Percentiles rank a stretch among this genome's conserved stretches.
Conservation (phyloP, 129 eudicot genomes). For the Pseudognaphalium luteoalbum region DNA sequence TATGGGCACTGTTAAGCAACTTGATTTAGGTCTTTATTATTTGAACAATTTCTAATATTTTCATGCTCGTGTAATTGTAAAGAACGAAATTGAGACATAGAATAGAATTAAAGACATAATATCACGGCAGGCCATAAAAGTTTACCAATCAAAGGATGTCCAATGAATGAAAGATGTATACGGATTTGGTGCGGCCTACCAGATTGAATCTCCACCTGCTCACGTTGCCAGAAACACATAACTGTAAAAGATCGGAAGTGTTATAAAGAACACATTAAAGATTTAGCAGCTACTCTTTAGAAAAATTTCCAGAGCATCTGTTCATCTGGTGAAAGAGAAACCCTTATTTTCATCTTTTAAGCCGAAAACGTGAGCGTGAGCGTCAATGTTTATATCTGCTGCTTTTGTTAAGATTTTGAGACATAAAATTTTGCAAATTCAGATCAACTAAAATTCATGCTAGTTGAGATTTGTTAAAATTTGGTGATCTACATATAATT, state of each 20-base stretch:
- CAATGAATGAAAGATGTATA: slow-evolving; percentile 89
- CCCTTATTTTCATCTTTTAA: background rate
- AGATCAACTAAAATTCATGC: background rate
- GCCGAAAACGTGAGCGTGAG: background rate
- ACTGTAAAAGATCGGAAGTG: background rate
- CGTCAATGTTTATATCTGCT: background rate
- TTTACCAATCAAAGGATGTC: slow-evolving; percentile 84
- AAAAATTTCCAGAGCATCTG: background rate
- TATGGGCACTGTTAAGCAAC: slow-evolving; percentile 2
- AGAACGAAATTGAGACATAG: background rate
- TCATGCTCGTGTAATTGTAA: background rate
- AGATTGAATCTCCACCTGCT: slow-evolving; percentile 90
- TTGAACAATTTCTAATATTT: background rate
- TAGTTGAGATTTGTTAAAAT: background rate
- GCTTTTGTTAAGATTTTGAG: background rate
- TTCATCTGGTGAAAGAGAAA: background rate
- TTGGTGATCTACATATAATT: slow-evolving; percentile 11
- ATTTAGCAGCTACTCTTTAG: background rate
- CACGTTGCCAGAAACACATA: slow-evolving; percentile 30
- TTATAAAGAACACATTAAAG: background rate
- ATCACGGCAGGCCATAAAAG: slow-evolving; percentile 4
- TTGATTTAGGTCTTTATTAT: background rate
- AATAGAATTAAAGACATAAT: background rate
- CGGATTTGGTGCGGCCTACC: slow-evolving; percentile 99
- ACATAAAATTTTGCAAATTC: background rate